phyloP scores from a whole-genome alignment of 169 alveolate genomes.

The Eimeria falciformis region DNA sequence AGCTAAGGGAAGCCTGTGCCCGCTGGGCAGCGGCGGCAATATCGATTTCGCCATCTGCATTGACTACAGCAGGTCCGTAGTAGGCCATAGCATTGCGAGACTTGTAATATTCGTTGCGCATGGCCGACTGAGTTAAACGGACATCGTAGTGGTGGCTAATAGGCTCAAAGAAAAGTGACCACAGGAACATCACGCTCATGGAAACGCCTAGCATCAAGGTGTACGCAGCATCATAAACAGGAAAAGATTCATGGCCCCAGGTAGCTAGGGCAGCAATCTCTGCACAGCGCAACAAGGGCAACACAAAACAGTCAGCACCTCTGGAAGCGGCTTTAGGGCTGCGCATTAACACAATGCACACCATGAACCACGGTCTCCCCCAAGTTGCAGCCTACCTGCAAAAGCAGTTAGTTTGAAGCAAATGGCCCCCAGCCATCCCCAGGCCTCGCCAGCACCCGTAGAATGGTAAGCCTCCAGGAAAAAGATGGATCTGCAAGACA shows the following conservation, averaged over 20 bases:
- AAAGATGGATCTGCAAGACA: conserved; percentile 76
- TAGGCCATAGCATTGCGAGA: conserved; percentile 95
- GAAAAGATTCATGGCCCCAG: conserved; percentile 85
- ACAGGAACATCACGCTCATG: conserved; percentile 84
- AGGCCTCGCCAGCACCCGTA: conserved; percentile 93
- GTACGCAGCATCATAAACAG: conserved; percentile 86
- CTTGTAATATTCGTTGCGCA: conserved; percentile 93
- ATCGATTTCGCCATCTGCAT: conserved; percentile 92
- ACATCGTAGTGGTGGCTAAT: conserved; percentile 91
- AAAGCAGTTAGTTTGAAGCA: conserved; percentile 86
- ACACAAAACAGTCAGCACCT: background rate
- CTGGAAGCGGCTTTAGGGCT: background rate
- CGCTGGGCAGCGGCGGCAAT: conserved; percentile 85
- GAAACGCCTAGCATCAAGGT: conserved; percentile 88
- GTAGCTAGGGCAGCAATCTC: conserved; percentile 86
- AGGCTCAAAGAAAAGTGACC: conserved; percentile 93
- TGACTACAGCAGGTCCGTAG: conserved; percentile 95
- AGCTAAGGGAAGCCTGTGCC: conserved; percentile 73
- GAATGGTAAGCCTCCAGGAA: conserved; percentile 93
- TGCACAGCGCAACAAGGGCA: conserved; percentile 61
- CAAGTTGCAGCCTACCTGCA: conserved; percentile 58
- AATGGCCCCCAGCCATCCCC: conserved; percentile 92
- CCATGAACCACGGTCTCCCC: background rate
- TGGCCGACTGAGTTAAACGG: conserved; percentile 92
- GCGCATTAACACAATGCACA: background rate